phyloP scores from a whole-genome alignment of 495 filamentous ascomycete species.

The Hyphodiscus hymeniophilus region DNA sequence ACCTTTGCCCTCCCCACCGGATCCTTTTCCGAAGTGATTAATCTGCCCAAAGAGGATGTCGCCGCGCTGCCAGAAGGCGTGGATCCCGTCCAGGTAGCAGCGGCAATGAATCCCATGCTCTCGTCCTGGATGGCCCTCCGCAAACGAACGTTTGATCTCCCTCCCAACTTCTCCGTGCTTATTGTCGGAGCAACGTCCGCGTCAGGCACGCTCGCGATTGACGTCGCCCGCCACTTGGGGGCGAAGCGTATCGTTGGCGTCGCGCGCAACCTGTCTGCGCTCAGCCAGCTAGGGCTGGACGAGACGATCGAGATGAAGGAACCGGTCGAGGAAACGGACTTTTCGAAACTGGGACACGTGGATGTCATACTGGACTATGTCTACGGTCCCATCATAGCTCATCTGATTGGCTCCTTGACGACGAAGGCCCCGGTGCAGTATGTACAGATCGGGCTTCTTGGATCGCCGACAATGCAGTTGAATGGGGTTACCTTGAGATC shows the following conservation, averaged over 20 bases:
- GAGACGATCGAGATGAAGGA: constrained; percentile 28
- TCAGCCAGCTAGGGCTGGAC: constrained; percentile 28
- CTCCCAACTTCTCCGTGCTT: constrained; percentile 28
- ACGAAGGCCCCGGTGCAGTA: constrained; percentile 7
- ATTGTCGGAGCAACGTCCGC: constrained; percentile 37
- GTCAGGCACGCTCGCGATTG: constrained; percentile 31
- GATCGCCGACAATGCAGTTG: not conserved
- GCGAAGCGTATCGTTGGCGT: constrained; percentile 34
- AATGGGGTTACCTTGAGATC: not conserved
- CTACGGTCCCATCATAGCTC: not conserved
- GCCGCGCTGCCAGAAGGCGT: constrained; percentile 26
- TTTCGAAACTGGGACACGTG: constrained; percentile 17
- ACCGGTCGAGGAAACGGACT: constrained; percentile 32
- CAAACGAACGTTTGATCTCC: constrained; percentile 26
- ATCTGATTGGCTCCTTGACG: not conserved
- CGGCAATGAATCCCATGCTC: constrained; percentile 36
- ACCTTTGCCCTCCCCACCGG: constrained; percentile 20
- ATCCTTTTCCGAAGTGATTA: constrained; percentile 32
- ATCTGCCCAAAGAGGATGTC: constrained; percentile 23
- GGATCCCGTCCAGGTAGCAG: constrained; percentile 35
- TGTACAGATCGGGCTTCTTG: constrained; percentile 9
- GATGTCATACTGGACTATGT: constrained; percentile 13
- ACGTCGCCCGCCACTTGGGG: constrained; percentile 29
- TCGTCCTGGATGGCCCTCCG: constrained; percentile 36
- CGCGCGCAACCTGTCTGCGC: constrained; percentile 27